A percentile compares a stretch with the other conserved stretches of the same genome.
Evolutionary conservation across 305 asterid species (phyloP).

Genomic region (Ilex paraguariensis): DNA sequence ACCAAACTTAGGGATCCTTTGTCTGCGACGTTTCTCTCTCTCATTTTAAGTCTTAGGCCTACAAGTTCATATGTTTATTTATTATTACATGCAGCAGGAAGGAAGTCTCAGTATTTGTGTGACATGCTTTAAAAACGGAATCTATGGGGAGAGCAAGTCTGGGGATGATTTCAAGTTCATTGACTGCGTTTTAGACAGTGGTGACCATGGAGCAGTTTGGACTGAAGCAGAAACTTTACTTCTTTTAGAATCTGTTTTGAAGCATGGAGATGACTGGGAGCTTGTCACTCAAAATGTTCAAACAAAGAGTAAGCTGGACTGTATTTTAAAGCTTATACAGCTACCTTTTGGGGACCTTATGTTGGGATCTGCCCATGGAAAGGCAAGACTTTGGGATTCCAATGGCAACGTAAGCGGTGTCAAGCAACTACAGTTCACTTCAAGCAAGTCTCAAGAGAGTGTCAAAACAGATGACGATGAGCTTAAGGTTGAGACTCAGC

Average conservation of each 20-base stretch:
- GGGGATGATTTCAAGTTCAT: constrained; percentile 63
- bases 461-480: constrained; percentile 33
- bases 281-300: constrained; percentile 66
- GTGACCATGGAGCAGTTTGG: constrained; percentile 51
- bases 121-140: constrained; percentile 68
- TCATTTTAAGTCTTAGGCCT: background rate
- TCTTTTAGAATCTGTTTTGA: constrained; percentile 76
- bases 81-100: constrained; percentile 44
- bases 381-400: constrained; percentile 39
- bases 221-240: constrained; percentile 86
- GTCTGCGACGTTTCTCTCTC: background rate
- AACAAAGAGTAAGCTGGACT: constrained; percentile 82
- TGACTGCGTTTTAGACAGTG: constrained; percentile 14
- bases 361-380: constrained; percentile 51
- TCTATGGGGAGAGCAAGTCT: constrained; percentile 43
- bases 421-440: constrained; percentile 24
- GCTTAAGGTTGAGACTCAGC: constrained; percentile 40
- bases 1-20: too few species aligned
- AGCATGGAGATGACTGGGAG: constrained; percentile 97
- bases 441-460: constrained; percentile 32
- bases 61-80: constrained; percentile 1
- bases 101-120: constrained; percentile 51
- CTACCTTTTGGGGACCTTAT: constrained; percentile 92
- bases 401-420: constrained; percentile 30
- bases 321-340: constrained; percentile 83